phyloP scores from a whole-genome alignment of 2,329 filamentous ascomycete species.

The Domatiomyces globalis region DNA sequence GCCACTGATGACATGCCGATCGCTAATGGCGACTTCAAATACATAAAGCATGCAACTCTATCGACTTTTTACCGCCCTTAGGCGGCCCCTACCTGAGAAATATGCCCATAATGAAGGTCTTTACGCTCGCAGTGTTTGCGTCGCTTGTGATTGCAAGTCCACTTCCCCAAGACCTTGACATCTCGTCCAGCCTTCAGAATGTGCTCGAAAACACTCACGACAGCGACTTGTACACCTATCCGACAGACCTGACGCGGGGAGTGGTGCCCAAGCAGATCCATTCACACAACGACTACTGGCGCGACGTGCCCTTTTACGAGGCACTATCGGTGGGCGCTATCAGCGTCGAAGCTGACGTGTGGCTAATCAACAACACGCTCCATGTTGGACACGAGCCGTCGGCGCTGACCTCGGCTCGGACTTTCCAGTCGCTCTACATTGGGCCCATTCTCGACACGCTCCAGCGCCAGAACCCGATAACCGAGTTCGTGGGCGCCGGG shows the following conservation, averaged over 20 bases:
- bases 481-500: conserved; percentile 32
- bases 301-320: conserved; percentile 26
- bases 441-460: conserved; percentile 43
- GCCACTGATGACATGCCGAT: not conserved
- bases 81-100: too few species aligned
- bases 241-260: conserved; percentile 26
- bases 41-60: not conserved
- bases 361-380: conserved; percentile 27
- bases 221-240: conserved; percentile 19
- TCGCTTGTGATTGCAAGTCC: not conserved
- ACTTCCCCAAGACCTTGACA: not conserved
- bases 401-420: conserved; percentile 25
- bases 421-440: conserved; percentile 29
- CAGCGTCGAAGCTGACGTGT: conserved; percentile 35
- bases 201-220: conserved; percentile 16
- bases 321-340: conserved; percentile 29
- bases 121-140: not conserved
- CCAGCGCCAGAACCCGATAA: conserved; percentile 40
- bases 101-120: not conserved
- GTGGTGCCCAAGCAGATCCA: conserved; percentile 25
- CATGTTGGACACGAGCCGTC: conserved; percentile 29
- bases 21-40: not conserved
- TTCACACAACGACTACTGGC: conserved; percentile 34
- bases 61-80: not conserved
- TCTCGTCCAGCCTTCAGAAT: conserved; percentile 11